These are phyloP conservation scores for Extremus antarcticus DNA, from an alignment of 495 filamentous ascomycete genomes.

Conservation along the genomic window DNA sequence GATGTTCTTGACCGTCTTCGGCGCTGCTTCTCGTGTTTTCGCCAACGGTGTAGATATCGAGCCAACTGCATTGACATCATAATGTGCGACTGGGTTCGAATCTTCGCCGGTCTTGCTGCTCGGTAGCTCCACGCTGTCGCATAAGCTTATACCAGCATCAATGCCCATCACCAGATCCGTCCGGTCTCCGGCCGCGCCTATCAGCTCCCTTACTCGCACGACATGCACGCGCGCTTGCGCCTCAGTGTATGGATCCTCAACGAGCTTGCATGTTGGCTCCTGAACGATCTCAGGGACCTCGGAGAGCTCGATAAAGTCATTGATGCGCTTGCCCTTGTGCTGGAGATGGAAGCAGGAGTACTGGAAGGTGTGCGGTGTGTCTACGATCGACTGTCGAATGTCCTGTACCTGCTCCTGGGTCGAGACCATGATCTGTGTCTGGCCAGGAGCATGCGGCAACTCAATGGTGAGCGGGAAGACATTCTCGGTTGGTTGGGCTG, in stretches of 20 bases:
- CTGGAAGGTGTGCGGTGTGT: slow-evolving; percentile 84
- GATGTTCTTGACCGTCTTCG: slow-evolving; percentile 83
- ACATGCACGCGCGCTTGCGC: slow-evolving; percentile 95
- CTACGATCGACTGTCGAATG: slow-evolving; percentile 90
- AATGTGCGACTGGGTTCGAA: slow-evolving; percentile 37
- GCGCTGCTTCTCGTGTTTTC: slow-evolving; percentile 47
- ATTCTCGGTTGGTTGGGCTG: slow-evolving; percentile 10
- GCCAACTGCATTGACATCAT: slow-evolving; percentile 61
- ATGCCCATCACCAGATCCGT: slow-evolving; percentile 83
- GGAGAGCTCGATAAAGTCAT: slow-evolving; percentile 88
- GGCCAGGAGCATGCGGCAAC: slow-evolving; percentile 67
- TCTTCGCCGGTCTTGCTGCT: slow-evolving; percentile 6
- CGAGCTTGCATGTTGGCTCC: slow-evolving; percentile 64
- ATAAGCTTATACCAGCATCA: slow-evolving; percentile 73
- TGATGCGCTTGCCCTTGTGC: slow-evolving; percentile 70
- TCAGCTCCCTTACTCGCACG: slow-evolving; percentile 77
- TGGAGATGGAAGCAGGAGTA: slow-evolving; percentile 99
- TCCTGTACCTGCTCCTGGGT: slow-evolving; percentile 95
- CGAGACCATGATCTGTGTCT: slow-evolving; percentile 83
- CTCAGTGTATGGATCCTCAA: slow-evolving; percentile 96
- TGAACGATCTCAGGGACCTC: slow-evolving; percentile 71
- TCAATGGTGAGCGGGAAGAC: slow-evolving; percentile 75
- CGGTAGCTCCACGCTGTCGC: slow-evolving; percentile 53
- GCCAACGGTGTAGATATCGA: slow-evolving; percentile 63
- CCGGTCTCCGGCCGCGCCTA: slow-evolving; percentile 81